These are phyloP conservation scores for Salix caprea DNA, from an alignment of 345 rosid species.

Conservation along the genomic window DNA sequence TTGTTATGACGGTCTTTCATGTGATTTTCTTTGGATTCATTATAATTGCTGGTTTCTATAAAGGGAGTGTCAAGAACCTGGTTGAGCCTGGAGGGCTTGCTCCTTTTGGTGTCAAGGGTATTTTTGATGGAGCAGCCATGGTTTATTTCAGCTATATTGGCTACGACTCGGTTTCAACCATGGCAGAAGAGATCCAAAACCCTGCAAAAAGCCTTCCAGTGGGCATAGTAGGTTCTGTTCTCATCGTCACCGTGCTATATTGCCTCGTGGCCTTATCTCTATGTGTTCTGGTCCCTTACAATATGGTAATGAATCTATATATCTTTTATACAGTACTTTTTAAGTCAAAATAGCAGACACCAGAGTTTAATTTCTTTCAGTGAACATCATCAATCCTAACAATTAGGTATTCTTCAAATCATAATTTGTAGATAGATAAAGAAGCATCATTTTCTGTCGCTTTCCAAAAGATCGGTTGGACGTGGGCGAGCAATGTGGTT, in stretches of 20 bases:
- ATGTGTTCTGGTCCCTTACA: slow-evolving; percentile 75
- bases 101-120: slow-evolving; percentile 74
- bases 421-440: slow-evolving; percentile 42
- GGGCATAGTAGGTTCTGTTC: slow-evolving; percentile 81
- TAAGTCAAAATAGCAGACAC: neutral
- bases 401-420: neutral
- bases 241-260: slow-evolving; percentile 60
- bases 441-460: slow-evolving; percentile 64
- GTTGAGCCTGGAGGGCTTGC: slow-evolving; percentile 73
- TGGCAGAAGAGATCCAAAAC: slow-evolving; percentile 90
- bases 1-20: slow-evolving; percentile 77
- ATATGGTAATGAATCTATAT: slow-evolving; percentile 41
- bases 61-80: slow-evolving; percentile 56
- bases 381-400: neutral
- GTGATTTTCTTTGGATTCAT: slow-evolving; percentile 80
- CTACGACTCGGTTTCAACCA: slow-evolving; percentile 85
- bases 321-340: neutral
- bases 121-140: slow-evolving; percentile 74
- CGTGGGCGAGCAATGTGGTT: slow-evolving; percentile 82
- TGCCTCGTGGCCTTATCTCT: slow-evolving; percentile 83
- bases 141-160: slow-evolving; percentile 94
- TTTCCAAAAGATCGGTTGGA: slow-evolving; percentile 63
- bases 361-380: neutral
- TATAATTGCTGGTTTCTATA: slow-evolving; percentile 56
- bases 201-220: slow-evolving; percentile 76